Conservation (phyloP, 1,284 basidiomycete genomes). For the Mycena sp. region DNA sequence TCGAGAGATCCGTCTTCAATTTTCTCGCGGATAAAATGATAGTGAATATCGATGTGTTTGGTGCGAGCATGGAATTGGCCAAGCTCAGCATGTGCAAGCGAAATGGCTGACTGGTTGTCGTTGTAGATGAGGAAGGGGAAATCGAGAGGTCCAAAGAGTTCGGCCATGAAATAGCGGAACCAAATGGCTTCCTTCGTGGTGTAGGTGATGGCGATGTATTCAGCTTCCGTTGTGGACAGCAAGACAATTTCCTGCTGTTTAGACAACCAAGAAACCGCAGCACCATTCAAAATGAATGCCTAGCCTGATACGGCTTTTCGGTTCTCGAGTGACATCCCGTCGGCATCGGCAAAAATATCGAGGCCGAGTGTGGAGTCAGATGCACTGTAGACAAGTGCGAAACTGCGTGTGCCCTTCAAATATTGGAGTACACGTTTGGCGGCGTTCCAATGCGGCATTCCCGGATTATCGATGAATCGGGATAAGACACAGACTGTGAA, state of each 20-base stretch:
- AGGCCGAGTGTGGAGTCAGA: too few relatives aligned
- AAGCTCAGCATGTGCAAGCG: constrained; percentile 40
- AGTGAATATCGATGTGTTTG: constrained; percentile 54
- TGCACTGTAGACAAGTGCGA: constrained; percentile 10
- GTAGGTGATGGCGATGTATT: constrained; percentile 40
- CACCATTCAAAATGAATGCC: constrained; percentile 34
- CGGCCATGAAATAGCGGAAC: constrained; percentile 37
- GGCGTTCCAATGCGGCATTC: constrained; percentile 21
- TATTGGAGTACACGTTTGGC: constrained; percentile 20
- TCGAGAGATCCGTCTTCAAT: constrained; percentile 29
- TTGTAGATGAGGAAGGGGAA: constrained; percentile 33
- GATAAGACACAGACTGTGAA: constrained; percentile 27
- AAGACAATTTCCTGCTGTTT: constrained; percentile 43
- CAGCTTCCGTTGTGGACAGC: constrained; percentile 38
- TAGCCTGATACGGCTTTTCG: constrained; percentile 24
- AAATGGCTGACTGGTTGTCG: constrained; percentile 50
- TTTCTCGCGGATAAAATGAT: constrained; percentile 47
- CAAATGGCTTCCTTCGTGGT: constrained; percentile 40
- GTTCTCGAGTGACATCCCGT: constrained; percentile 15
- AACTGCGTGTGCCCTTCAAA: constrained; percentile 11
- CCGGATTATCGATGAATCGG: constrained; percentile 14
- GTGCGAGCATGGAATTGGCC: constrained; percentile 48
- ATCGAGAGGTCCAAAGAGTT: constrained; percentile 31
- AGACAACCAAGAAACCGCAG: constrained; percentile 42
- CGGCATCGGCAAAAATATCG: constrained; percentile 12